Base-by-base conservation (phyloP, 768 basidiomycete species). In the Strobilomyces echinocephalus region DNA sequence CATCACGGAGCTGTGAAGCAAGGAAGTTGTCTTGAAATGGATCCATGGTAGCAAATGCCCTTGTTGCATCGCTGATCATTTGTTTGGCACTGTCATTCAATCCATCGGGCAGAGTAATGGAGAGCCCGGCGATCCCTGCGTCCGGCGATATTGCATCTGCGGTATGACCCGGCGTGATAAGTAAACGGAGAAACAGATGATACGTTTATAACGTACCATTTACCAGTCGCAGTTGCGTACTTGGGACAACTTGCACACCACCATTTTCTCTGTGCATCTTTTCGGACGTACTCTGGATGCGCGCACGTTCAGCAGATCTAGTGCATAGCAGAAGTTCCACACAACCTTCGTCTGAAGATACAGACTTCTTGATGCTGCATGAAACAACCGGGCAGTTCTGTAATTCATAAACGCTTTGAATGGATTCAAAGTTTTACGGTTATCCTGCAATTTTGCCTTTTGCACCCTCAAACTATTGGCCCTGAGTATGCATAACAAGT, bases 11-110 rank as follows among this genome's bases (percentile, higher is more conserved):
- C 8, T 52, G 51, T 8, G 50, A 3, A 16, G 50, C 16, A 8
- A 45, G 6, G 9, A 31, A 8, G 21, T 61, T 14, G 4, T 61
- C 51, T 2, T 15, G 2, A 40, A 61, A 61, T 10, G 54, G 59
- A 24, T 24, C 1, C 14, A 21, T 3, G 11, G 0, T 42, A 20
- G 20, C 10, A 5, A 61, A 49, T 14, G 16, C 44, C 38, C 10
- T 14, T 14, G 35, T 41, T 24, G 20, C 20, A 6, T 21, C 20
- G 40, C 24, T 14, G 20, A 41, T 41, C 20, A 10, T 41, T 24
- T 11, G 20, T 41, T 41, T 21, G 21, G 24, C 42, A 28, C 28
- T 4, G 12, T 43, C 42, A n/a, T 43, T 28, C 12, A 43, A 28
- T 26, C 42, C 42, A 16, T 43, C 24, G 3, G 42, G 42, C 0